Percentiles rank a stretch among this genome's conserved stretches.
Conservation (phyloP, 1,284 basidiomycete genomes). For the Mrakiaceae sp. region DNA sequence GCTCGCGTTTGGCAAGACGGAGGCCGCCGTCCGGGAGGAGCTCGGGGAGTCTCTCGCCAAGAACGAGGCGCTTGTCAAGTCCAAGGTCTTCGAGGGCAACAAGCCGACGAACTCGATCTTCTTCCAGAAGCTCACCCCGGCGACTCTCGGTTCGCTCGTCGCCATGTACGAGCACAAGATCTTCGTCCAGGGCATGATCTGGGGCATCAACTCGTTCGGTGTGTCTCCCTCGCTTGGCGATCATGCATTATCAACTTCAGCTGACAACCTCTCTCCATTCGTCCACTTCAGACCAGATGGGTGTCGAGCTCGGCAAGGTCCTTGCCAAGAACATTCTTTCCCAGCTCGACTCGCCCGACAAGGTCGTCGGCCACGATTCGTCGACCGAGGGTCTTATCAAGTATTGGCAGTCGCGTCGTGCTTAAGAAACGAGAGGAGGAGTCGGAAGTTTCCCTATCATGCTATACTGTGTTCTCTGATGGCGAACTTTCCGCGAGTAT, state of each 20-base stretch:
- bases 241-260: not conserved
- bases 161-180: constrained; percentile 99
- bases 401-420: constrained; percentile 76
- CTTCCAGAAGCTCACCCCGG: constrained; percentile 84
- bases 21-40: constrained; percentile 75
- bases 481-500: no score
- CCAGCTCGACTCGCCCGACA: constrained; percentile 56
- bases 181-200: constrained; percentile 90
- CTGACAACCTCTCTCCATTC: not conserved
- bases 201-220: constrained; percentile 98
- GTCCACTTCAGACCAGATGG: constrained; percentile 65
- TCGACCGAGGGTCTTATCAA: constrained; percentile 92
- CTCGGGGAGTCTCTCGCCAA: constrained; percentile 50
- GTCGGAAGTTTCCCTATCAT: not conserved
- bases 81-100: constrained; percentile 97
- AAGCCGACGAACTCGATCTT: constrained; percentile 93
- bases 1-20: constrained; percentile 92
- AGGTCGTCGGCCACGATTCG: constrained; percentile 82
- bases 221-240: constrained; percentile 21
- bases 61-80: constrained; percentile 79
- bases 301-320: constrained; percentile 92
- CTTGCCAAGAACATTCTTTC: constrained; percentile 16
- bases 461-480: no score
- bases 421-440: constrained; percentile 21
- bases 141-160: constrained; percentile 76